Evolutionary conservation across 768 basidiomycete genomes (phyloP).

Genomic region (Boletus subcaerulescens): DNA sequence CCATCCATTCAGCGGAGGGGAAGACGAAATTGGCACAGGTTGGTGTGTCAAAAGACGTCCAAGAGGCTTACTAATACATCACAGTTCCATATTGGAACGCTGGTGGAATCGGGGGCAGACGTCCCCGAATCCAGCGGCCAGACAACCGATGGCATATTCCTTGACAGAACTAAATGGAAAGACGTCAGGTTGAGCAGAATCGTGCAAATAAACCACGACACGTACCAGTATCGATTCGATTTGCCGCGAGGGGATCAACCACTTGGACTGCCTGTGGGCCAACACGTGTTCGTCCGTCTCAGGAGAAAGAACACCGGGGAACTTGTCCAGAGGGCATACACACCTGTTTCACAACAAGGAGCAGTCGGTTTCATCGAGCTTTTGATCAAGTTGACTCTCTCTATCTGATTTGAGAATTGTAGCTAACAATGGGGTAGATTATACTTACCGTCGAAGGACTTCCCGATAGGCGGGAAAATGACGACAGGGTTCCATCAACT

Average conservation of each 20-base stretch:
- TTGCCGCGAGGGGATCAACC: constrained; percentile 39
- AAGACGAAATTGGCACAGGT: constrained; percentile 43
- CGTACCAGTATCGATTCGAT: constrained; percentile 48
- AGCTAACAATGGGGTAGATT: constrained; percentile 31
- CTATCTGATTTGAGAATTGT: not conserved
- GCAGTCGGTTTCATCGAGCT: constrained; percentile 49
- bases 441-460: constrained; percentile 38
- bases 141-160: constrained; percentile 31
- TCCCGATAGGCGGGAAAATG: constrained; percentile 51
- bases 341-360: constrained; percentile 47
- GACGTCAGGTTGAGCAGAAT: constrained; percentile 37
- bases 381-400: constrained; percentile 45
- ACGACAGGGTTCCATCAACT: constrained; percentile 47
- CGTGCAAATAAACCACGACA: constrained; percentile 44
- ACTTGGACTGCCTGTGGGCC: constrained; percentile 56
- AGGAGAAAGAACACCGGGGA: constrained; percentile 39
- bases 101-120: constrained; percentile 18
- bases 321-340: constrained; percentile 56
- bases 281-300: constrained; percentile 56
- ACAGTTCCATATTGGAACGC: constrained; percentile 50
- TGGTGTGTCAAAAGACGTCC: not conserved
- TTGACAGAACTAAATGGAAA: constrained; percentile 50
- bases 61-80: constrained; percentile 6
- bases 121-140: constrained; percentile 1
- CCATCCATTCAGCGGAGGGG: constrained; percentile 56